Percentiles rank a stretch among this genome's conserved stretches.
Conservation (phyloP, 2,329 filamentous ascomycete species). For the Fusarium hostae region DNA sequence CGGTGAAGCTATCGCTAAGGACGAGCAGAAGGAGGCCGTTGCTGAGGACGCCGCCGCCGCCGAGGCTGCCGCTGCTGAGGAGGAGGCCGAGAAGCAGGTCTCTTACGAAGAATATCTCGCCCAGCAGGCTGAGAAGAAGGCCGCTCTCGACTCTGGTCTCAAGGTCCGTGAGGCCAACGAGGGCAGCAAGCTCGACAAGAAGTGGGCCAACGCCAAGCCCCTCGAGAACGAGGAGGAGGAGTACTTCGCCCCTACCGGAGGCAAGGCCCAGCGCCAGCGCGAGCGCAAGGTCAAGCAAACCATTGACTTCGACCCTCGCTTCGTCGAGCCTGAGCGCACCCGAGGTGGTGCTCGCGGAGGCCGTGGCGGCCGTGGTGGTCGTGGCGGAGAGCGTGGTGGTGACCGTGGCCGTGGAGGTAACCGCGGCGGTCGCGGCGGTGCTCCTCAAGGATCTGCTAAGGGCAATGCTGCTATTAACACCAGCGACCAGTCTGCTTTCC, state of each 20-base stretch:
- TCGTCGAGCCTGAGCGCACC: conserved; percentile 74
- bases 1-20: conserved; percentile 87
- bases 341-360: conserved; percentile 63
- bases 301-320: conserved; percentile 88
- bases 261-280: conserved; percentile 86
- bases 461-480: conserved; percentile 60
- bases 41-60: conserved; percentile 61
- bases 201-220: conserved; percentile 88
- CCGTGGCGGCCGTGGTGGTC: conserved; percentile 55
- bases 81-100: conserved; percentile 82
- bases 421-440: conserved; percentile 44
- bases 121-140: conserved; percentile 77
- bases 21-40: conserved; percentile 79
- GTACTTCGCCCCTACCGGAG: conserved; percentile 78
- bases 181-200: conserved; percentile 87
- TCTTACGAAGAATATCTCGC: conserved; percentile 91
- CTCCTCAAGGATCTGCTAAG: conserved; percentile 49
- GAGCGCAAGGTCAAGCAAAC: conserved; percentile 92
- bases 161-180: conserved; percentile 92
- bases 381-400: conserved; percentile 57
- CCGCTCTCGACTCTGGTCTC: conserved; percentile 70
- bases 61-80: conserved; percentile 58
- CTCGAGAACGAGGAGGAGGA: conserved; percentile 76
- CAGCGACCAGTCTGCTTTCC: conserved; percentile 68
- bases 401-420: conserved; percentile 49